Evolutionary conservation across 305 asterid genomes (phyloP), one percentile per base, ranked within the genome.

Genomic region (Fraxinus dipetala): DNA sequence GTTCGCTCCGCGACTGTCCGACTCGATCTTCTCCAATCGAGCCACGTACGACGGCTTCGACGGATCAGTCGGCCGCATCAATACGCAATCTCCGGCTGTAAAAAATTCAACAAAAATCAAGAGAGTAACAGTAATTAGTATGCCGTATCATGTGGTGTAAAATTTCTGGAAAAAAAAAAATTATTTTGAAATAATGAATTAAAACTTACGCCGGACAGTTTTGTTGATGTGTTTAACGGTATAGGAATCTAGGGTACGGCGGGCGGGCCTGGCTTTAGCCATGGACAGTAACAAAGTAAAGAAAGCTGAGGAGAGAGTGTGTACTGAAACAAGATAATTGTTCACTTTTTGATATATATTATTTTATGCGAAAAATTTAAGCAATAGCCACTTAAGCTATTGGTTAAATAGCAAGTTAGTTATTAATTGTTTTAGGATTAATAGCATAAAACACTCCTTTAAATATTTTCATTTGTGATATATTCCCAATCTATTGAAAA

Each of bases 41-140:
- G 98, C 94, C 69, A 93, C 98, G 85, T 94, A 94, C 28, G 98
- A 87, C 78, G 94, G 94, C 89, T 91, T 94, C 5, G 93, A 88
- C 24, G 97, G 59, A 43, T 93, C 98, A 80, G 91, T 72, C 32
- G 98, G 90, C 81, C 94, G 84, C 95, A 94, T 93, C 93, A 94
- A 76, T 54, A 94, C 95, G 79, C 97, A 93, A 82, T 94, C 98
- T 9, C 92, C 97, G 69, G 93, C 98, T 94, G 87, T 83, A 72
- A 20, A 45, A 76, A 76, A 83, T 84, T 20, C 34, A 36, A 59
- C 76, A 75, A 63, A 36, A 75, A 36, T 75, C 59, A 34, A 75
- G 24, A 14, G 4, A 8, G 72, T 26, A 48, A 56, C 43, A 28
- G 35, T 59, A 82, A n/a, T 1, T 6, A 45, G 22, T 1, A 18